Evolutionary conservation across 2,329 filamentous ascomycete genomes (phyloP), one percentile per base, ranked within the genome.

Genomic region (Phialophora verrucosa): DNA sequence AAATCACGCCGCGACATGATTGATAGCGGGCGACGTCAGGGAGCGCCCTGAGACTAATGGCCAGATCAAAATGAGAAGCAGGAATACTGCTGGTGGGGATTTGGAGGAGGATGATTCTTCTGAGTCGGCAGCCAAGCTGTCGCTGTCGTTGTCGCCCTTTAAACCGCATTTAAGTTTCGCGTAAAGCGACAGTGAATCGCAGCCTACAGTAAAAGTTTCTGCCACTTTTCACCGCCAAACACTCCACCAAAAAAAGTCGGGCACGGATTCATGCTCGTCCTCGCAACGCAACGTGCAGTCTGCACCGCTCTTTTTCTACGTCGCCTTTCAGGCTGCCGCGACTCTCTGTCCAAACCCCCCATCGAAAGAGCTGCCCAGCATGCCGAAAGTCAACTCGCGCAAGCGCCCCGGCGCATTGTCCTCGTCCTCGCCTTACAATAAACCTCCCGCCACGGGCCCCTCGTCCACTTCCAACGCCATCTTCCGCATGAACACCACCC

Each of bases 401-500:
- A 87, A 87, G 80, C 84, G 84, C 77, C 81, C 83, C 71, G 76
- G 78, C 76, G 80, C 56, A 14, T 56, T 53, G 44, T 75, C 74
- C 27, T 74, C 72, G 10, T 81, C 81, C 69, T 74, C 76, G 11
- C 38, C 38, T 4, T 44, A 44, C 17, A 44, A n/a, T 44, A 76
- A 79, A 66, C 75, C 79, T 44, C 75, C 79, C 60, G 86, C 87
- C 76, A 75, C 82, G 25, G 31, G 56, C 55, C 75, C 79, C 63
- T 87, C 87, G 77, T 75, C 81, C 23, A 78, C 79, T 47, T 67
- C 69, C 44, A 93, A 96, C 82, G 93, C 91, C 74, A 92, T 97
- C 79, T 98, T 98, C 87, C 96, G 96, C 78, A 96, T 97, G 88
- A 97, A 96, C 83, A 95, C 91, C 73, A 87, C 94, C 78, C 87